Base-by-base conservation (phyloP, 2,329 filamentous ascomycete species). In the Monilinia polystroma region DNA sequence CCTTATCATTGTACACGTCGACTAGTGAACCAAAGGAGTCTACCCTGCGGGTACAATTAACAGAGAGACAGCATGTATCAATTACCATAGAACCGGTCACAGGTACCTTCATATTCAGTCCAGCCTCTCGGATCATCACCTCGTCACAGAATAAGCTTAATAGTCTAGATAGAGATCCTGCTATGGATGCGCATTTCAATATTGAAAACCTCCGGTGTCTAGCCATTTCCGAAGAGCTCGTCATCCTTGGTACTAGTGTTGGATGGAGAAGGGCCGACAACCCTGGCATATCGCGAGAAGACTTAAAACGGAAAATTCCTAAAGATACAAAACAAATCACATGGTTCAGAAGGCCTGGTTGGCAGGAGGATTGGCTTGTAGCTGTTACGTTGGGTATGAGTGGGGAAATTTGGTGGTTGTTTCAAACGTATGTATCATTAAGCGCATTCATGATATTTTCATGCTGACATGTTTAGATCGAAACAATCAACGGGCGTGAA, bases 341-440 rank as follows among this genome's bases (percentile, higher is more conserved):
- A 20, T 90, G 93, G 79, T 88, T 96, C 70, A 86, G 84, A 73
- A 88, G 87, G 72, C 81, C 81, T 67, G 87, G 85, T n/a, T 96
- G 93, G 91, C 83, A 82, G 12, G 76, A 84, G 18, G 81, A 84
- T 63, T 97, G 92, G 91, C 86, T 88, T 69, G 79, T 96, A 51
- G 87, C 88, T 70, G 83, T 90, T 56, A 87, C 87, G 63, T 83
- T 92, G 75, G 88, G 89, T 75, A 82, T 90, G 74, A 83, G 84
- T 73, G 91, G 91, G 64, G 91, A 95, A 75, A 84, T 84, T 69
- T 96, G 91, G 91, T 93, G 89, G 87, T 80, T 93, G 68, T 81
- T 92, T 64, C 84, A 89, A 77, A 77, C 86, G 83, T 87, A 70
- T 67, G 72, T 70, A 62, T 64, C 32, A 43, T 12, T 23, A 47